Evolutionary conservation across 345 rosid genomes (phyloP).

Genomic region (Pistacia vera): DNA sequence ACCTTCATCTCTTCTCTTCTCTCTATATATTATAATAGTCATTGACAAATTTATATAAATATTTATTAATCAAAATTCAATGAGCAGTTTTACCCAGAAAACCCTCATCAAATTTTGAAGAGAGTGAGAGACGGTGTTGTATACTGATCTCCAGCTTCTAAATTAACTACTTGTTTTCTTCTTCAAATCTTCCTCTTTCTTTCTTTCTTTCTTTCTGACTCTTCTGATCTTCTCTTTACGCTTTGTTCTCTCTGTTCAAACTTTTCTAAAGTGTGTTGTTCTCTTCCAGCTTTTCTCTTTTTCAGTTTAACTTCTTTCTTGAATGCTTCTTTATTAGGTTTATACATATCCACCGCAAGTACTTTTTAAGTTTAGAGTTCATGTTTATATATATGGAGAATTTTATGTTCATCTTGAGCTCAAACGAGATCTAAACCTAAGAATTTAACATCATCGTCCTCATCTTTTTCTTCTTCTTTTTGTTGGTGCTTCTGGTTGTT

Average conservation of each 20-base stretch:
- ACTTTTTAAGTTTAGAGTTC: too few species aligned
- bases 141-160: conserved; percentile 5
- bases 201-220: background rate
- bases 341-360: background rate
- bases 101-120: background rate
- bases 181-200: background rate
- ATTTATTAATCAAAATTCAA: too few species aligned
- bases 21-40: background rate
- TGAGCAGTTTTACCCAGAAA: background rate
- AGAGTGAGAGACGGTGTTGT: background rate
- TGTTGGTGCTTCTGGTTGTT: conserved; percentile 6
- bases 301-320: background rate
- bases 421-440: conserved; percentile 13
- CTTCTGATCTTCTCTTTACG: background rate
- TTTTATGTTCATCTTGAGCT: background rate
- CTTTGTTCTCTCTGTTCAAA: background rate
- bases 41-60: too few species aligned
- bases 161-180: background rate
- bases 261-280: conserved; percentile 14
- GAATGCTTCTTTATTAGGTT: background rate
- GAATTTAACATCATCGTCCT: background rate
- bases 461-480: background rate
- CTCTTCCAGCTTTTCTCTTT: background rate
- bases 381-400: background rate
- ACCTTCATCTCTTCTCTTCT: background rate